These are phyloP conservation scores for Auriscalpium orientale DNA, from an alignment of 768 basidiomycete species.

Conservation along the genomic window DNA sequence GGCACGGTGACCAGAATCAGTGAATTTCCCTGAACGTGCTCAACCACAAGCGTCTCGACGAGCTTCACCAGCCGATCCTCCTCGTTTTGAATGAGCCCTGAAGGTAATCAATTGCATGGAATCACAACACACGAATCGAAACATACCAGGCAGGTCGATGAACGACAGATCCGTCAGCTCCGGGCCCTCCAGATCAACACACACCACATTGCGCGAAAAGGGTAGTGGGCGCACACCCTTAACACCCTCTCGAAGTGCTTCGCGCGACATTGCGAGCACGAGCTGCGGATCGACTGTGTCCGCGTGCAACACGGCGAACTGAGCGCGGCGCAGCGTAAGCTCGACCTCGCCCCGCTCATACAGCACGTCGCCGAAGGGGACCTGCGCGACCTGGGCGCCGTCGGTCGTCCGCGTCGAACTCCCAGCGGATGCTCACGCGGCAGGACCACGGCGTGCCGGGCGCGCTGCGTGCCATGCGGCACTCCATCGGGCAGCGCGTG, in stretches of 20 bases:
- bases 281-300: constrained; percentile 22
- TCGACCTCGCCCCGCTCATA: constrained; percentile 40
- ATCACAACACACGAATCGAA: too few species aligned
- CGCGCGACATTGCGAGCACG: constrained; percentile 7
- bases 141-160: constrained; percentile 21
- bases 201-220: constrained; percentile 22
- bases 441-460: constrained; percentile 17
- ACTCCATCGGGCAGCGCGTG: constrained; percentile 12
- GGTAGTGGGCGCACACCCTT: neutral
- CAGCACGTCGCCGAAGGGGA: constrained; percentile 36
- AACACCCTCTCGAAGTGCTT: neutral
- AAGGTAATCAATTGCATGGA: neutral
- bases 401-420: constrained; percentile 27
- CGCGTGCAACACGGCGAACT: constrained; percentile 51
- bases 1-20: constrained; percentile 48
- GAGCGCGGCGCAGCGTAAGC: constrained; percentile 49
- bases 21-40: constrained; percentile 42
- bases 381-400: constrained; percentile 2
- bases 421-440: constrained; percentile 37
- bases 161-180: constrained; percentile 21
- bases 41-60: constrained; percentile 41
- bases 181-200: constrained; percentile 20
- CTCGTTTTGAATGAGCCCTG: constrained; percentile 41
- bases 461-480: constrained; percentile 2
- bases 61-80: constrained; percentile 35